Base-by-base conservation (phyloP, 305 asterid genomes). In the Striga hermonthica region DNA sequence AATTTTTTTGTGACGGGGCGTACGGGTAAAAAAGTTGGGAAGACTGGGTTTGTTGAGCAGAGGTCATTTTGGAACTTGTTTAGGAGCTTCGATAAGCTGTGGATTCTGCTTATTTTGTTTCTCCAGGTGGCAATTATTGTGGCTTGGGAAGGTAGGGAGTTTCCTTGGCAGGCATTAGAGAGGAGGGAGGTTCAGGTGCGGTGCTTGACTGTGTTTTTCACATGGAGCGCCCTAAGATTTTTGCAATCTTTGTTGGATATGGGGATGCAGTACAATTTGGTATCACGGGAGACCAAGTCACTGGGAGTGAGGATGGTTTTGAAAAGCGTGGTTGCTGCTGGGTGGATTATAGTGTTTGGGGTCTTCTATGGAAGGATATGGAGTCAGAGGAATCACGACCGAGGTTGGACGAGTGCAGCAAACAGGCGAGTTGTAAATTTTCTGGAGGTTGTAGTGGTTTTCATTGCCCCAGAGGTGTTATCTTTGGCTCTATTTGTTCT, bases 191-290 rank as follows among this genome's bases (percentile, higher is more conserved):
- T 88, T 79, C 96, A 87, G 82, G 92, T 77, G 66, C 83, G 78
- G 83, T 88, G 95, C 64, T 82, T 92, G 78, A 84, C 96, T 7
- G 80, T 88, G 48, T 87, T 92, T 69, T 74, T 92, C 62, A 86
- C 98, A 5, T 92, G 98, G 98, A 84, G 86, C 11, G 82, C 82
- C 14, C 61, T 92, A 88, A 86, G 95, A 78, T 84, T 92, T 78
- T 62, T 92, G 71, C 96, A 90, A 81, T 84, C 97, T 11, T 41
- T 92, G 71, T 79, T 92, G 73, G 97, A 92, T 82, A 73, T 80
- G 0, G 95, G 83, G 56, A 87, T 87, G 96, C 98, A 90, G 80
- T 86, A 74, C 75, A 82, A 86, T 67, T 73, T 92, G 83, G 82
- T 87, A 38, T 89, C 97, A 4, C 82, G 96, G 83, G 98, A 92